Base-by-base conservation (phyloP, 495 filamentous ascomycete species). In the Mytilinidion resinicola region DNA sequence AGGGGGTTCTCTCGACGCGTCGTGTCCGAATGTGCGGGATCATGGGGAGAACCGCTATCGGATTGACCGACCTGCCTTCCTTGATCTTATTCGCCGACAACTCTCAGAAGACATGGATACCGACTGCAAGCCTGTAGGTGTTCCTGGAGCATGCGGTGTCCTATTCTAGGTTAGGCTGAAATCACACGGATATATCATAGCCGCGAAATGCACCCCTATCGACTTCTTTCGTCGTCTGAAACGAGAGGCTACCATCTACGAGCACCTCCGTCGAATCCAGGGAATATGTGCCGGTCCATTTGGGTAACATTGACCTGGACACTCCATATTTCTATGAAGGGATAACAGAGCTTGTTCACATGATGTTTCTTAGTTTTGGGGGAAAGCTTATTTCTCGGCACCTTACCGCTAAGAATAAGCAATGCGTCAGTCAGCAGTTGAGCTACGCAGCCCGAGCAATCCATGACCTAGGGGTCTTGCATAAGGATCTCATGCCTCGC, bases 131-230 rank as follows among this genome's bases (percentile, higher is more conserved):
- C 74, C 73, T 34, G 64, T 80, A 42, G 66, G 74, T 53, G 15
- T 69, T 12, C 65, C 70, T 36, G 73, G 78, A 12, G 62, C 70
- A 35, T 53, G 61, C 56, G 52, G 64, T 46, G 61, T 64, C 19
- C 54, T 59, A 15, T 67, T 67, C 50, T 36, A 38, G 39, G 63
- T 77, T 50, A 72, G 72, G 25, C 63, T 78, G 35, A 70, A 68
- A 55, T 72, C 75, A 11, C 64, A 79, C 55, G 74, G 77, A 48
- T 80, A 81, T 53, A 78, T 73, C 35, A 63, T 80, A 55, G 73
- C 76, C 12, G 76, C 73, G 11, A 81, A 81, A 64, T 73, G 72
- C 53, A 66, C 63, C 25, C 59, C 57, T n/a, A 39, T 61, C 9
- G 56, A 67, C 39, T 70, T 71, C 58, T 57, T 70, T 30, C 34